Conservation (phyloP, 306 rosid species). For the Rubus idaeus region DNA sequence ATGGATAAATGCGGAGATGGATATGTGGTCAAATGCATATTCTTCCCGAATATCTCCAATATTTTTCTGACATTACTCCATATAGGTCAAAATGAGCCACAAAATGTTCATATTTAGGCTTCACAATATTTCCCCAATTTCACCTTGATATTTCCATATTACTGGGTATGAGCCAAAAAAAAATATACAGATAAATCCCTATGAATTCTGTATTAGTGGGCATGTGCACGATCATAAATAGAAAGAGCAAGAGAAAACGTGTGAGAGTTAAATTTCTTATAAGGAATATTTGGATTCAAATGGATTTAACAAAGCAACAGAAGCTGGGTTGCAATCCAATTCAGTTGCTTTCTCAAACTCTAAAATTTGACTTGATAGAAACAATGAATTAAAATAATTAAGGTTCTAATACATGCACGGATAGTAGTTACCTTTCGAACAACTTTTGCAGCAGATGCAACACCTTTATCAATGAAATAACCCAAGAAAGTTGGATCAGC, state of each 20-base stretch:
- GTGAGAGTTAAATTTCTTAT: neutral
- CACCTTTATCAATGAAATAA: slow-evolving; percentile 94
- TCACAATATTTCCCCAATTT: neutral
- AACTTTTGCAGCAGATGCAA: slow-evolving; percentile 92
- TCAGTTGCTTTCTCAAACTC: neutral
- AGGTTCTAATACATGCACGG: neutral
- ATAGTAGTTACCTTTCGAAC: slow-evolving; percentile 78
- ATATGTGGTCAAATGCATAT: neutral
- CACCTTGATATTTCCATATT: neutral
- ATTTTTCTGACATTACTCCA: neutral
- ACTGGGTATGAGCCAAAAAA: neutral
- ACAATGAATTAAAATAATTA: neutral
- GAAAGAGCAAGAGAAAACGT: neutral
- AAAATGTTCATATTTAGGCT: neutral
- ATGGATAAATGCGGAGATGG: neutral
- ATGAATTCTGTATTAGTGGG: neutral
- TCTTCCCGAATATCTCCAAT: neutral
- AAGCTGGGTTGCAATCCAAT: neutral
- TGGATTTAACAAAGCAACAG: neutral
- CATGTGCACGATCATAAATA: neutral
- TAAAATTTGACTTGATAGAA: neutral
- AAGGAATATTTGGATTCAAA: neutral
- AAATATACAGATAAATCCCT: neutral
- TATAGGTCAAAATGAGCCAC: neutral
- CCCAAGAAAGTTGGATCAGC: slow-evolving; percentile 96